Base-by-base conservation (phyloP, 306 rosid genomes). In the apple (Malus domestica) region DNA sequence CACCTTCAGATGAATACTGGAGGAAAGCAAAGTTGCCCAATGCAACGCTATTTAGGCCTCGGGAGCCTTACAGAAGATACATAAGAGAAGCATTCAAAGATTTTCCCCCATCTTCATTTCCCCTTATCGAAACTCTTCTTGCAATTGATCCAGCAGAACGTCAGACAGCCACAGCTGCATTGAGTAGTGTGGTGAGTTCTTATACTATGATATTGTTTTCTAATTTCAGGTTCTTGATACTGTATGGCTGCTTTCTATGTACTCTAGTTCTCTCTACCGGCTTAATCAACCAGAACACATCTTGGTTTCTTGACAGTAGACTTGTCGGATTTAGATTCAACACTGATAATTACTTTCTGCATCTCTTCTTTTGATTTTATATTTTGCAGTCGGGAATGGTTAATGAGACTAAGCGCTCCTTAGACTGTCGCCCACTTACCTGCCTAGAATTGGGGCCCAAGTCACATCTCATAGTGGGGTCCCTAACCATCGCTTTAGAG, bases 1-100 rank as follows among this genome's bases (percentile, higher is more conserved):
- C 98, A 71, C 96, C 97, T 63, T 84, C 98, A 8, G 98, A 94
- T 76, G 98, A 92, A 72, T 94, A 92, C 76, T 94, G 93, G 90
- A 90, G 79, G 80, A 94, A 81, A 76, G 90, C 96, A 57, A 94
- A 84, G 90, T 79, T 94, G 86, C 96, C 97, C 3, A 91, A 93
- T 84, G 96, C 96, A 78, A 88, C 94, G 62, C 83, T 91, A 86
- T 93, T 89, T 82, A 92, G 82, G 85, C 98, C 98, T 23, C 87
- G 87, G 72, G 89, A 84, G 8, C 97, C 98, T 16, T 94, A 94
- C 88, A 92, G 79, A 87, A 86, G 97, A 85, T 79, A 87, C 77
- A 77, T 94, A 65, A 79, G 81, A 83, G 97, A 92, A 84, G 83
- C 85, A 25, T 94, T 87, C 74, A 90, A 92, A 84, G 90, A 85